Percentiles rank a stretch among this genome's conserved stretches.
These are phyloP conservation scores for Aspergillus pseudotamarii DNA, from an alignment of 2,329 filamentous ascomycete species.

Conservation along the genomic window DNA sequence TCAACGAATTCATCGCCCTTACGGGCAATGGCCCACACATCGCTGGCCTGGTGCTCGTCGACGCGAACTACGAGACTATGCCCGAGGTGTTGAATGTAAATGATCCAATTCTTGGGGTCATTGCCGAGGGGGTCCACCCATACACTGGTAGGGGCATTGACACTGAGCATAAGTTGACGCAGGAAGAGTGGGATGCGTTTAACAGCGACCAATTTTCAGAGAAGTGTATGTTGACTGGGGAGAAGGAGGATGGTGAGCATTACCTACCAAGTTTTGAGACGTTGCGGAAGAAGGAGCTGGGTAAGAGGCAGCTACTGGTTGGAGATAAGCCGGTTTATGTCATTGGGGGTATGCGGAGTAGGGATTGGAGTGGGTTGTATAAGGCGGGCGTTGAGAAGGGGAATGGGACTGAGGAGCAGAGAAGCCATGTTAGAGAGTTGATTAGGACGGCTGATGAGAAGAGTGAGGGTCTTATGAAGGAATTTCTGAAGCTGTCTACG, in stretches of 20 bases:
- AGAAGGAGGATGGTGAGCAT: not conserved
- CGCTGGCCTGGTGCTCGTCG: not conserved
- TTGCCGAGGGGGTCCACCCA: not conserved
- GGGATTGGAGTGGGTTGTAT: not conserved
- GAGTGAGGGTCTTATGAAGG: not conserved
- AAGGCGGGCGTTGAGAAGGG: not conserved
- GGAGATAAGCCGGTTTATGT: not conserved
- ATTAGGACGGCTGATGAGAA: not conserved
- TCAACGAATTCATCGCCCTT: not conserved
- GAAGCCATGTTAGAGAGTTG: not conserved
- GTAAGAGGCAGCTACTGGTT: not conserved
- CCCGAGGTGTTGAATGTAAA: not conserved
- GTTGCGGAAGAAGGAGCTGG: not conserved
- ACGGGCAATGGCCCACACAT: not conserved
- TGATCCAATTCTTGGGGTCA: not conserved
- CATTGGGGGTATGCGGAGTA: not conserved
- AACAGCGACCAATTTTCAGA: not conserved
- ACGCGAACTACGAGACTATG: not conserved
- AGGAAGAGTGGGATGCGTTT: not conserved
- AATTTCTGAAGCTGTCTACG: not conserved
- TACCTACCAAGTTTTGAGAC: not conserved
- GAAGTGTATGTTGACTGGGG: not conserved
- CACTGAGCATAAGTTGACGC: not conserved
- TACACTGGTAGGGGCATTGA: not conserved
- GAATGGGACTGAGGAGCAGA: not conserved